A percentile compares a stretch with the other conserved stretches of the same genome.
These are phyloP conservation scores for Heteromeles arbutifolia DNA, from an alignment of 306 rosid species.

Conservation along the genomic window DNA sequence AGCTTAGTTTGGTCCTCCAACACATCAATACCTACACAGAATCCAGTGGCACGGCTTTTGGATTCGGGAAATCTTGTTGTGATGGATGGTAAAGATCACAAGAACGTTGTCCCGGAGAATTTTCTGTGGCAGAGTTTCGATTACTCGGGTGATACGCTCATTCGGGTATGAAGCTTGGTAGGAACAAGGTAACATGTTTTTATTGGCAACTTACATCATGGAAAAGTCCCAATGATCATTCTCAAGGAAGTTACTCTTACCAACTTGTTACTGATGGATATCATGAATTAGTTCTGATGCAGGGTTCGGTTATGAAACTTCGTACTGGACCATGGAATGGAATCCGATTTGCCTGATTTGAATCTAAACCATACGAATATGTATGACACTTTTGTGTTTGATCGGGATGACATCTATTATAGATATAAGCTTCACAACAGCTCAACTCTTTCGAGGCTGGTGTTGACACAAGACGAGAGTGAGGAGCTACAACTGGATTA, in stretches of 20 bases:
- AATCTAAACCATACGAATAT: slow-evolving; percentile 6
- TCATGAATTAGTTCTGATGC: slow-evolving; percentile 3
- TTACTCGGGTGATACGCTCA: slow-evolving; percentile 7
- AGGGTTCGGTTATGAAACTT: background rate
- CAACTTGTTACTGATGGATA: background rate
- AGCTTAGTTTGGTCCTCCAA: slow-evolving; percentile 37
- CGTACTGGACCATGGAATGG: background rate
- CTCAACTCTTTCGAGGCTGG: slow-evolving; percentile 32
- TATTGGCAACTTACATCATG: slow-evolving; percentile 25
- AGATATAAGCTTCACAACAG: slow-evolving; percentile 21
- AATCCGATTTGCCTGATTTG: background rate
- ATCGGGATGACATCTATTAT: slow-evolving; percentile 30
- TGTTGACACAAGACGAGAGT: slow-evolving; percentile 19
- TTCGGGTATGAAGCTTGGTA: slow-evolving; percentile 26
- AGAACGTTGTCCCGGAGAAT: background rate
- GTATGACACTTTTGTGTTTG: slow-evolving; percentile 16
- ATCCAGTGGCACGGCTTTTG: slow-evolving; percentile 12
- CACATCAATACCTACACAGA: slow-evolving; percentile 7
- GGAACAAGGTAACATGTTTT: slow-evolving; percentile 26
- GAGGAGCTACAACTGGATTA: slow-evolving; percentile 8
- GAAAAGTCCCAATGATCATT: slow-evolving; percentile 40
- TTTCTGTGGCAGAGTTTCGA: slow-evolving; percentile 39
- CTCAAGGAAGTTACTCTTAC: slow-evolving; percentile 27
- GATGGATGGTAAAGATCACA: slow-evolving; percentile 10
- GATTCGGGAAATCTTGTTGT: slow-evolving; percentile 35